These are phyloP conservation scores for Cladosporium sp. DNA, from an alignment of 2,329 filamentous ascomycete species.

Conservation along the genomic window DNA sequence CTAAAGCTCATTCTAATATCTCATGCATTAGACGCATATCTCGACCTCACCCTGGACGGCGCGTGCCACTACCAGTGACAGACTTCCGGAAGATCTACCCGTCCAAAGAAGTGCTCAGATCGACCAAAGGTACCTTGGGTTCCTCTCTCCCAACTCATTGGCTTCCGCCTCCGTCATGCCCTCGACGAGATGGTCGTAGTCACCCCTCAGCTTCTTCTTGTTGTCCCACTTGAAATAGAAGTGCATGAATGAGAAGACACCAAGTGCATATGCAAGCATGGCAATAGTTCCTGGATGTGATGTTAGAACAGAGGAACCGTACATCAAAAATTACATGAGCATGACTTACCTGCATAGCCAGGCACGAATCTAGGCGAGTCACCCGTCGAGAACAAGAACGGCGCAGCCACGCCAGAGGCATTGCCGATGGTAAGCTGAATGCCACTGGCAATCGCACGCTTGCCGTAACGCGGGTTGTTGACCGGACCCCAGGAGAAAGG, in stretches of 20 bases:
- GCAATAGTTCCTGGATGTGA: constrained; percentile 46
- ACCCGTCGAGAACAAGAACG: constrained; percentile 67
- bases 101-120: background rate
- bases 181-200: constrained; percentile 42
- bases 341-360: constrained; percentile 68
- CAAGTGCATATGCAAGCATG: constrained; percentile 56
- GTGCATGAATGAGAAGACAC: constrained; percentile 42
- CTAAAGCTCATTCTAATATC: background rate
- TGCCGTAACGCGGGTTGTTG: constrained; percentile 73
- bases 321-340: background rate
- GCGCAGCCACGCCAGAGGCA: constrained; percentile 66
- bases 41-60: background rate
- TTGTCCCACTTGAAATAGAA: constrained; percentile 39
- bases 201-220: constrained; percentile 39
- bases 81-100: background rate
- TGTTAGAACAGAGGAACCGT: constrained; percentile 53
- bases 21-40: background rate
- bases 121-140: constrained; percentile 43
- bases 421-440: constrained; percentile 73
- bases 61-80: background rate
- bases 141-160: constrained; percentile 47
- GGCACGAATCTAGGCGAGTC: constrained; percentile 55
- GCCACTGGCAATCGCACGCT: constrained; percentile 70
- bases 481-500: constrained; percentile 45
- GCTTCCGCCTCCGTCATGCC: constrained; percentile 46